Conservation (phyloP, 2,329 filamentous ascomycete genomes). For the Pseudogymnoascus sp. region DNA sequence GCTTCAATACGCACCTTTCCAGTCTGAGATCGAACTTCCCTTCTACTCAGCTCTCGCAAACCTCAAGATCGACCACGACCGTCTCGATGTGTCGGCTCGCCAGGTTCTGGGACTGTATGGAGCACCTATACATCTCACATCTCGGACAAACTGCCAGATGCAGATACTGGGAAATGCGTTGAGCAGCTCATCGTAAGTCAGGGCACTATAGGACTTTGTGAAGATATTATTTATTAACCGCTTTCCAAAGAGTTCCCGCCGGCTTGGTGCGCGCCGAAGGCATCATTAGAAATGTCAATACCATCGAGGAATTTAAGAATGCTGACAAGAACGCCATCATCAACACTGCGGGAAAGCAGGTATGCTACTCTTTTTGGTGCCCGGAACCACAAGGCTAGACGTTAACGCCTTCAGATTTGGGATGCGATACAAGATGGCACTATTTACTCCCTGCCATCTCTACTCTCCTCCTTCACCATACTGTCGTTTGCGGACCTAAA, state of each 20-base stretch:
- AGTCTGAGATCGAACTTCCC: constrained; percentile 86
- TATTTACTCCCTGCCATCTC: constrained; percentile 88
- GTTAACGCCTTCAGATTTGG: constrained; percentile 63
- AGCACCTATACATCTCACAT: constrained; percentile 43
- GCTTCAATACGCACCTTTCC: constrained; percentile 78
- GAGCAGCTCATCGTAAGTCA: constrained; percentile 67
- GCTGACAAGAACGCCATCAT: constrained; percentile 72
- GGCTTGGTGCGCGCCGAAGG: constrained; percentile 78
- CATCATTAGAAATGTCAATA: constrained; percentile 93
- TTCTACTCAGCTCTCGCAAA: constrained; percentile 92
- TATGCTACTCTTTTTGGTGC: constrained; percentile 33
- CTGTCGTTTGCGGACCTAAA: constrained; percentile 94
- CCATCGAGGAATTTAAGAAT: constrained; percentile 83
- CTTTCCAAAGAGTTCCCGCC: constrained; percentile 49
- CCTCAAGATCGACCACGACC: constrained; percentile 93
- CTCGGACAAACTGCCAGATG: constrained; percentile 65
- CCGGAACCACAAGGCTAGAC: constrained; percentile 10
- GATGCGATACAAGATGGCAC: constrained; percentile 94
- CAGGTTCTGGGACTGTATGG: constrained; percentile 81
- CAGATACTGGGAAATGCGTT: constrained; percentile 83
- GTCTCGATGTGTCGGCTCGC: constrained; percentile 86
- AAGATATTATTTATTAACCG: constrained; percentile 18
- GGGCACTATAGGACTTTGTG: constrained; percentile 8
- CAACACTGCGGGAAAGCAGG: constrained; percentile 68
- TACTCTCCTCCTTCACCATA: constrained; percentile 80